phyloP scores from a whole-genome alignment of 192 early-diverging fungal species.

The Dissophora ornata region DNA sequence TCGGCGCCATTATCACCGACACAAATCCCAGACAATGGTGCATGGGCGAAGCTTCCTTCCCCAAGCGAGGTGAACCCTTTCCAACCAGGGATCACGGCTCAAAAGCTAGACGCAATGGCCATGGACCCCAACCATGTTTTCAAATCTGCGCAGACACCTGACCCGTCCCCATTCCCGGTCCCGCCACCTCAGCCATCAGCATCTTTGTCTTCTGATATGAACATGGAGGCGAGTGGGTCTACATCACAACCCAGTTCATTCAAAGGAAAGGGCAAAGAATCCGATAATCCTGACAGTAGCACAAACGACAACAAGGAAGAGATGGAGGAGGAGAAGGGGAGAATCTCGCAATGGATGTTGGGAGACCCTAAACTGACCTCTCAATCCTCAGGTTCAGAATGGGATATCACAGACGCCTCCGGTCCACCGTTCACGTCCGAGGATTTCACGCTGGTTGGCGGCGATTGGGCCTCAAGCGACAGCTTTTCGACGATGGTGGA shows the following conservation, averaged over 20 bases:
- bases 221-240: too few species aligned
- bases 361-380: constrained; percentile 16
- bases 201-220: background rate
- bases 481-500: constrained; percentile 27
- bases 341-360: constrained; percentile 40
- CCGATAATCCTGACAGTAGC: too few species aligned
- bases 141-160: constrained; percentile 31
- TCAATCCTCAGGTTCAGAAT: background rate
- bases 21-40: constrained; percentile 17
- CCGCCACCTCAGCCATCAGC: background rate
- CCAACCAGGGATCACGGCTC: constrained; percentile 27
- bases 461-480: constrained; percentile 4
- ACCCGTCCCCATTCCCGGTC: constrained; percentile 19
- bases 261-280: too few species aligned
- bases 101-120: constrained; percentile 49
- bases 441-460: constrained; percentile 5
- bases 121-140: constrained; percentile 45
- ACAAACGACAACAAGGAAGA: background rate
- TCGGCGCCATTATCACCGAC: too few species aligned
- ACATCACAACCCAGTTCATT: too few species aligned
- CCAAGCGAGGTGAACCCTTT: constrained; percentile 13
- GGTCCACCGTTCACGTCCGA: constrained; percentile 2
- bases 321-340: background rate
- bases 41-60: constrained; percentile 37
- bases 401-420: background rate